Evolutionary conservation across 2,329 filamentous ascomycete genomes (phyloP).

Genomic region (Fusarium anthophilum): DNA sequence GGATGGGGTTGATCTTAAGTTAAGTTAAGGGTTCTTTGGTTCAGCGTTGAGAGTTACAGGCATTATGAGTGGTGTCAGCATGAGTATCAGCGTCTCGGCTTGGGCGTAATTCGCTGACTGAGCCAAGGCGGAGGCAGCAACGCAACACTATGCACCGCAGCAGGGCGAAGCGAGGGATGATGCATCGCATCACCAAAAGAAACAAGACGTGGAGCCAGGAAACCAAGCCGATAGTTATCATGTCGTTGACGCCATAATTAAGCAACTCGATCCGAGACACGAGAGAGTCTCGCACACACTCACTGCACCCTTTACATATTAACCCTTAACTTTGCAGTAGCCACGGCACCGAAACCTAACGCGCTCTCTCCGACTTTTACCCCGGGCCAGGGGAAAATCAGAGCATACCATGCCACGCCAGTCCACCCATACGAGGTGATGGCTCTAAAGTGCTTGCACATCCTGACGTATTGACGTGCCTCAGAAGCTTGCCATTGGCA

Average conservation of each 20-base stretch:
- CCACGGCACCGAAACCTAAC: slow-evolving; percentile 15
- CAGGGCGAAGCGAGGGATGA: slow-evolving; percentile 33
- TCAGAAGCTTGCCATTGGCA: slow-evolving; percentile 17
- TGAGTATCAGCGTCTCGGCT: slow-evolving; percentile 21
- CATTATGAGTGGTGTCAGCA: slow-evolving; percentile 26
- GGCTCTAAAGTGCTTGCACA: slow-evolving; percentile 39
- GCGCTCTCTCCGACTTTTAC: slow-evolving; percentile 7
- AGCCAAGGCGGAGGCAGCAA: slow-evolving; percentile 27
- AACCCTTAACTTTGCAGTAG: slow-evolving; percentile 31
- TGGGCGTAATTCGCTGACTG: slow-evolving; percentile 17
- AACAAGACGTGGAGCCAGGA: slow-evolving; percentile 12
- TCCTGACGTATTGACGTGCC: slow-evolving; percentile 15
- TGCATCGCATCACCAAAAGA: slow-evolving; percentile 36
- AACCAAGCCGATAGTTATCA: slow-evolving; percentile 2
- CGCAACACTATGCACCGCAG: slow-evolving; percentile 26
- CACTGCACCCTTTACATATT: slow-evolving; percentile 1
- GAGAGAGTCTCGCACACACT: slow-evolving; percentile 23
- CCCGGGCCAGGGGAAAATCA: slow-evolving; percentile 15
- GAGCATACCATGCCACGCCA: background rate
- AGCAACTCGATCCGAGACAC: slow-evolving; percentile 32
- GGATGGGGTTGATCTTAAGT: slow-evolving; percentile 25
- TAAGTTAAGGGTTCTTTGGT: slow-evolving; percentile 17
- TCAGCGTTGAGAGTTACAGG: slow-evolving; percentile 12
- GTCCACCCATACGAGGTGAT: slow-evolving; percentile 3
- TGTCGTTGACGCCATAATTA: slow-evolving; percentile 29